Evolutionary conservation across 2,329 filamentous ascomycete genomes (phyloP), one percentile per base, ranked within the genome.

Genomic region (Chrysoporthe deuterocubensis): DNA sequence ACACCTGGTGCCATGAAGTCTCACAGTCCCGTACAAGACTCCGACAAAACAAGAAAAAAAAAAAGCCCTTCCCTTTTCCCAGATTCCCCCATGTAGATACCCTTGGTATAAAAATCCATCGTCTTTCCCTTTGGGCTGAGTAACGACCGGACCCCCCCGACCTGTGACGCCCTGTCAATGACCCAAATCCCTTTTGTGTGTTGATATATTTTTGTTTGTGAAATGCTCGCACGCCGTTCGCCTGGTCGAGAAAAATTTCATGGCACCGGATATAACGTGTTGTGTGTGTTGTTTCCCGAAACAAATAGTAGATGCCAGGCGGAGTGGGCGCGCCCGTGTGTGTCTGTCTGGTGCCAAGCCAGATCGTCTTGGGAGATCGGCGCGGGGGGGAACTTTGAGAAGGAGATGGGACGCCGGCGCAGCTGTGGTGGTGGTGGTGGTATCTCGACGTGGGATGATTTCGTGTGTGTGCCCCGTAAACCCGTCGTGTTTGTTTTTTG

Each of bases 151-250:
- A 67, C 48, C 58, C 58, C 58, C 58, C 57, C 58, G 14, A 61
- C 67, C 65, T 61, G 26, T 26, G 65, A 69, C 67, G 61, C 67
- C 67, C 61, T 64, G 59, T 66, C 57, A 64, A 65, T 67, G 65
- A 66, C 62, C 63, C 65, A 43, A 34, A 44, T n/a, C 42, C 21
- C 34, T 26, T 26, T 26, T 26, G 26, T 26, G 26, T 26, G 26
- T 26, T 26, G 26, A 26, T 26, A 46, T 46, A 26, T 8, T 48
- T 34, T 34, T 32, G 43, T 43, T 40, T 40, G 66, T 66, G 62
- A 54, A 59, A 64, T 48, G 64, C 58, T 66, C 67, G 48, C 65
- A 65, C 67, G 67, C 69, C 64, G 50, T 70, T 69, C 67, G 64
- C 69, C 69, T 64, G 67, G 60, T 67, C 64, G 50, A 67, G 56